Base-by-base conservation (phyloP, 768 basidiomycete species). In the Boletus sensibilis region DNA sequence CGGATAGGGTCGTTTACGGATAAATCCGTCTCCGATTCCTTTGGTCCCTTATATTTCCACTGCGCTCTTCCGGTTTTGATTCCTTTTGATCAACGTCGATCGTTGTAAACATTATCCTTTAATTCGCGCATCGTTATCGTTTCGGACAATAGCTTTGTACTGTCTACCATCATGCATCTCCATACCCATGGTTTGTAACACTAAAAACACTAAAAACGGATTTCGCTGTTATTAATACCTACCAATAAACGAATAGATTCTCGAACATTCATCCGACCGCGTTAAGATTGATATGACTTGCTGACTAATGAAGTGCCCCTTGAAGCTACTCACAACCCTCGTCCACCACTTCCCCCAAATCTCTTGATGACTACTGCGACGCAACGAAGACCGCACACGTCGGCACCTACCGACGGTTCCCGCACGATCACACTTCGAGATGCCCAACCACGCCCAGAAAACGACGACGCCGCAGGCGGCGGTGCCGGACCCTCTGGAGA, bases 351-450 rank as follows among this genome's bases (percentile, higher is more conserved):
- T 31, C 14, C 4, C 4, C 2, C 20, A 27, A 29, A 2, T 25
- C 21, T 10, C 18, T 8, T n/a, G 14, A 68, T 69, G 60, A 57
- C 43, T 20, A 48, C 64, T 21, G 42, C 74, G 8, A 69, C 65
- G 4, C 70, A 66, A 18, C 60, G 61, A 27, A 64, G 74, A 55
- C 69, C 71, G 13, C 67, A 73, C 9, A 77, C 77, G 3, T 74
- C 79, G 1, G 71, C 75, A 4, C 83, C 77, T 7, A 59, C 70
- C 10, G 79, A 86, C 60, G 81, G 79, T 7, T 85, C 84, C 8
- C 77, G 83, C 9, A 85, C 84, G 0, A 67, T 82, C 14, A 83
- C 79, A 1, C 70, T 83, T 33, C 60, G 8, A 23, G 76, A 78
- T 43, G 64, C 60, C 21, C 73, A 78, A 60, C 73, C 76, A 16